Evolutionary conservation across 257 asterid species (phyloP), one percentile per base, ranked within the genome.

Genomic region (Nicotiana obtusifolia): DNA sequence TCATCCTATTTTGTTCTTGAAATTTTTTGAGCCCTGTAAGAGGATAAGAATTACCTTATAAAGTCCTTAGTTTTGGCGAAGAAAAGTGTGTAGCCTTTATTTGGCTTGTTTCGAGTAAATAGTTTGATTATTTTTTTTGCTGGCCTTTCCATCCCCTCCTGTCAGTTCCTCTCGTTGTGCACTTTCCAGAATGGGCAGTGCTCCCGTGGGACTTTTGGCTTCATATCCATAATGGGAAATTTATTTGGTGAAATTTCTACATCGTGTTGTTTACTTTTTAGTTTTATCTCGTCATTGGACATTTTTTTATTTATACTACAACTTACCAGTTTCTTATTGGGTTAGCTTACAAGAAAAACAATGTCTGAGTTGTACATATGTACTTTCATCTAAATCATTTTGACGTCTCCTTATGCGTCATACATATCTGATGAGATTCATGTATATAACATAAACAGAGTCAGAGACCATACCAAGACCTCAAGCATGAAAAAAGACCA

Each of bases 1-100:
- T 41, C 76, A 37, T 64, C 33, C 82, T 22, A 28, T 80, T 80
- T 53, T n/a, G 62, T 80, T 80, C 28, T 64, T 64, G 47, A 73
- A 47, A 47, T 14, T 73, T 47, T 73, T 47, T 47, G 22, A 73
- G 61, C 60, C 79, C 37, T 73, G 24, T 15, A 22, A 47, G 60
- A 73, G 79, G 79, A 73, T 35, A 47, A 22, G 33, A 22, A 73
- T 24, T 47, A 49, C 61, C 60, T 47, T 24, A 47, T 7, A 47
- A 47, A 24, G 37, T 24, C 61, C 41, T 24, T 73, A 24, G 79
- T 73, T 73, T 73, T 73, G 61, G 37, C 24, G 31, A 35, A 73
- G 41, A 73, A 22, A 71, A 47, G 47, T 73, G 79, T 73, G 49
- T 47, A 73, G 79, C 62, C 79, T 73, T 22, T 49, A 73, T 73